Base-by-base conservation (phyloP, 805 yeast genomes). In the Kluyveromyces siamensis region DNA sequence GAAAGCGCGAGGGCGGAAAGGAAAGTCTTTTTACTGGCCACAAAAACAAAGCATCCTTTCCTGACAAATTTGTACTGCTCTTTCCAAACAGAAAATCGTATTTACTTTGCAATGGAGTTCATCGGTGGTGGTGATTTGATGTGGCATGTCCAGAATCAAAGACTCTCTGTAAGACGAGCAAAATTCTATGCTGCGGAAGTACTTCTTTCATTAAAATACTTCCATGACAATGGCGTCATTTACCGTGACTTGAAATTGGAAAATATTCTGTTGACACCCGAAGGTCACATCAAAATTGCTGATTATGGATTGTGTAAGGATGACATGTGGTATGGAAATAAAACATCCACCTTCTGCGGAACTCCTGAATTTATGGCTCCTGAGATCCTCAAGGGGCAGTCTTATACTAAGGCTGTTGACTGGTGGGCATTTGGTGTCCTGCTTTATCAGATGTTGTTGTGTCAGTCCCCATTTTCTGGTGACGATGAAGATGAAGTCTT, bases 371-470 rank as follows among this genome's bases (percentile, higher is more conserved):
- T 93, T 57, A 93, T 93, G 96, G 99, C 99, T 1, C 99, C 99
- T 0, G 99, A 93, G 68, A 91, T 93, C 56, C 74, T 93, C 61
- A 83, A 87, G 54, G 98, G 93, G 48, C 95, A 90, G 66, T 85
- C 83, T 51, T 93, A 93, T 61, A 93, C 89, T 47, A 81, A 95
- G 61, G 85, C 93, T 38, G 99, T 93, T 48, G 99, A 93, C 69
- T 93, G 99, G 99, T 93, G 99, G 99, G 98, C 99, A 1, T 88
- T 90, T 73, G 99, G 99, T 50, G 98, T 93, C 27, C 74, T 93
- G 54, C 73, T 93, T 55, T 93, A 91, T 68, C 99, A 93, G 69
- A 93, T 93, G 99, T 73, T 93, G 49, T 74, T 93, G 50, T 93
- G 96, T 46, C 96, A 91, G 68, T 87, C 96, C 8, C 99, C 99